Percentiles rank a stretch among this genome's conserved stretches.
Evolutionary conservation across 495 filamentous ascomycete species (phyloP).

Genomic region (Daldinia vernicosa): DNA sequence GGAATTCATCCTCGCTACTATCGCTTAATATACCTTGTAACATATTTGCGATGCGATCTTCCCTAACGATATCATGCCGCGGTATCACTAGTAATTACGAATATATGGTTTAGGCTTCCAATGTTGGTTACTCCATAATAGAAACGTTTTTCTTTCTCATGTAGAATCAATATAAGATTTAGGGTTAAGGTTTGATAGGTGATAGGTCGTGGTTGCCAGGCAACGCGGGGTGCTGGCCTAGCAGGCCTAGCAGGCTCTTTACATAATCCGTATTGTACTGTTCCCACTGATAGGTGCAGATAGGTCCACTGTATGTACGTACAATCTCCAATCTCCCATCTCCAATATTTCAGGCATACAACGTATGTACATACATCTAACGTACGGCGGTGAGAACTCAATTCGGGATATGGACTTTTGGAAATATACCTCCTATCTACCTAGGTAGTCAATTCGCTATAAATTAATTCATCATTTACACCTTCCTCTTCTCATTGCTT

Average conservation of each 20-base stretch:
- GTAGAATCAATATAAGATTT: slow-evolving; percentile 4
- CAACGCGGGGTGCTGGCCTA: slow-evolving; percentile 25
- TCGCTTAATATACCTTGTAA: background rate
- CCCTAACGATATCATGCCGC: background rate
- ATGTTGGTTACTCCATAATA: slow-evolving; percentile 7
- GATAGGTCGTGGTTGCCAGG: slow-evolving; percentile 41
- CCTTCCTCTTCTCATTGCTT: background rate
- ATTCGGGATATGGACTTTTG: background rate
- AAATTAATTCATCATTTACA: background rate
- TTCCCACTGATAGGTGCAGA: background rate
- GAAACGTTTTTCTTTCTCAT: background rate
- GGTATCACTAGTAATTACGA: background rate
- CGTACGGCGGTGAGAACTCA: background rate
- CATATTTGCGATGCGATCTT: slow-evolving; percentile 19
- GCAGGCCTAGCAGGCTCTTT: background rate
- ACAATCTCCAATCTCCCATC: background rate
- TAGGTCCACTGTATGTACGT: background rate
- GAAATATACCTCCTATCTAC: background rate
- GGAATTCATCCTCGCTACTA: slow-evolving; percentile 44
- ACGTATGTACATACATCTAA: too few species aligned
- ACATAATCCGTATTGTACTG: too few species aligned
- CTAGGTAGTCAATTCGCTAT: background rate
- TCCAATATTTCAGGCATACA: background rate
- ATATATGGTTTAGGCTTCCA: background rate
- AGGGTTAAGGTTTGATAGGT: slow-evolving; percentile 23